Evolutionary conservation across 2,329 filamentous ascomycete genomes (phyloP), one percentile per base, ranked within the genome.

Genomic region (Immersiporthe knoxdaviesiana): DNA sequence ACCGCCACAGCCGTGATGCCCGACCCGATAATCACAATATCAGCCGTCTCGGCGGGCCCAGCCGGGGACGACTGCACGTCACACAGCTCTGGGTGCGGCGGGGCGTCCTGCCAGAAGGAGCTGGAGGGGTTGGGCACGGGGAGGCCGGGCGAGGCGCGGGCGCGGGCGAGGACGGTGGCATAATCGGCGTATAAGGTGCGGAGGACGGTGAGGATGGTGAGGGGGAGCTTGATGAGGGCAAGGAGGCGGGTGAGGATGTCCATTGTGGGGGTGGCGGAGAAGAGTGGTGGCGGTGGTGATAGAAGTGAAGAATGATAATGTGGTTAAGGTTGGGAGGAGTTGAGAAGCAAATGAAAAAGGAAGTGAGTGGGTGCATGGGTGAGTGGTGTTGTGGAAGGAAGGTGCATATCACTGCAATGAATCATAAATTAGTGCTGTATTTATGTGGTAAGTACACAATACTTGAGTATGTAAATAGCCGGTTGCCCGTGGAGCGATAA

Each of bases 1-100:
- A 82, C 74, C n/a, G 79, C 78, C 1, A 80, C 81, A 6, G 79
- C 84, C 1, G 84, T 82, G 67, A 88, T 86, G 0, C 86, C 86
- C 27, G 84, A 85, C 16, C 86, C 86, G 60, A 71, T 65, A 30
- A 71, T 65, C 27, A 67, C 69, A 35, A 71, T 63, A 58, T 71
- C 67, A n/a, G 69, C 69, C 0, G 63, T 60, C n/a, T 64, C 12
- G 2, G 67, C 64, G 10, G 61, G 67, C 3, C 67, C 64, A 1
- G 69, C 69, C 2, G 75, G 71, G 2, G 77, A 47, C 3, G 44
- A 79, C 41, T 76, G 76, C 2, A 76, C 73, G 62, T 80, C 72
- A 63, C 79, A 77, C 14, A 85, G 77, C 27, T 80, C 76, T 4
- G 81, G 81, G 73, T 79, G 81, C 0, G 83, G 81, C 63, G 83